Base-by-base conservation (phyloP, 2,329 filamentous ascomycete species). In the Emergomyces orientalis region DNA sequence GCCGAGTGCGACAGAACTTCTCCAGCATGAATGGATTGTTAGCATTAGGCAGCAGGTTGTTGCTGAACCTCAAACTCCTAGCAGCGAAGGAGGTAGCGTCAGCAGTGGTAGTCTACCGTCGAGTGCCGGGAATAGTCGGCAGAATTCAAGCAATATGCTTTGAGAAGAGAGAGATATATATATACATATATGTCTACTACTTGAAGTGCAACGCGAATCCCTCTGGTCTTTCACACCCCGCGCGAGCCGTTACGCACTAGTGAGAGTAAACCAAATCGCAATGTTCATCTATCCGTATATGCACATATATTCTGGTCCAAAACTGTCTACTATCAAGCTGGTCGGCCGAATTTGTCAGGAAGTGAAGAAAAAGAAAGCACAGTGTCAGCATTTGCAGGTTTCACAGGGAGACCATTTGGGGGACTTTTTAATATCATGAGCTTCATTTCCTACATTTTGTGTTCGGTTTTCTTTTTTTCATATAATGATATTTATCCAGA, bases 21-120 rank as follows among this genome's bases (percentile, higher is more conserved):
- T 99, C 63, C 91, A 96, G 75, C 92, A 97, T 74, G 91, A 96
- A 72, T 99, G 94, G 94, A 88, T 88, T 51, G 76, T 79, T 63
- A 79, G 76, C 34, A 81, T 81, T 65, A 71, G 79, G 59, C 73
- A 77, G 62, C 76, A 80, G 66, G 77, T 81, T 19, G 78, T 79
- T 17, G 69, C 78, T n/a, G 76, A 78, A 57, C 72, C 76, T 32
- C 66, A 73, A 14, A 78, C 76, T 1, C 76, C 76, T 0, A 67
- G 66, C 63, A 74, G 76, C 0, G 67, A 67, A 51, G 70, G 72
- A 74, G 68, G 68, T 27, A 81, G 78, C 65, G 79, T 78, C n/a
- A 76, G 74, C 19, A 78, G 79, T 27, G 54, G 59, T 27, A 61
- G 62, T 47, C 60, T 60, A 39, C 56, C 63, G 6, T 60, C 64